Percentiles rank a stretch among this genome's conserved stretches.
Conservation (phyloP, 2,329 filamentous ascomycete species). For the Pseudopithomyces maydicus region DNA sequence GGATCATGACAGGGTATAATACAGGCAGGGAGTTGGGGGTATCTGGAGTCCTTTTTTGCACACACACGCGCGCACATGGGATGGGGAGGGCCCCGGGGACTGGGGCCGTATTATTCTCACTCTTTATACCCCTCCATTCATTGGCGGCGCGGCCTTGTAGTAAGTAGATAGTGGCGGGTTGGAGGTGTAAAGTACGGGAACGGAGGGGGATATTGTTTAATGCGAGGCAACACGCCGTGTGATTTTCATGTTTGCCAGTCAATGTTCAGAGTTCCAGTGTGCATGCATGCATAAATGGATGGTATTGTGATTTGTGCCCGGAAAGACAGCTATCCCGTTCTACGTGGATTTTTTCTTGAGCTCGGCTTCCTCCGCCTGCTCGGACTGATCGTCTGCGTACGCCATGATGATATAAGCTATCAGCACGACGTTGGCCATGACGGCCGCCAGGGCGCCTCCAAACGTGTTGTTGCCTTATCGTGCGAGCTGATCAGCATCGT, state of each 20-base stretch:
- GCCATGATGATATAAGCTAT: conserved; percentile 91
- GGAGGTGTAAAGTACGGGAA: conserved; percentile 14
- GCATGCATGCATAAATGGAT: conserved; percentile 6
- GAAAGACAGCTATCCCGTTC: neutral
- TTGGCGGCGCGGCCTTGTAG: neutral
- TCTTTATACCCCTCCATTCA: conserved; percentile 10
- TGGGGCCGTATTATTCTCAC: conserved; percentile 6
- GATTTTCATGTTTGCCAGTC: no score
- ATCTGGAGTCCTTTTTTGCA: neutral
- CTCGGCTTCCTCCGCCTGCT: conserved; percentile 53
- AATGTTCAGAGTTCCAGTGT: no score
- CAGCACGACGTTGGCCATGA: conserved; percentile 90
- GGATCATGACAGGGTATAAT: conserved; percentile 1
- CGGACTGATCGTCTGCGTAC: conserved; percentile 78
- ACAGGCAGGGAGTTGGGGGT: neutral
- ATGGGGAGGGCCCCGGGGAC: neutral
- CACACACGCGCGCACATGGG: no score
- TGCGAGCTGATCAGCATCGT: neutral
- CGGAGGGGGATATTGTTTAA: conserved; percentile 38
- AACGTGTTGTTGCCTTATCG: conserved; percentile 81
- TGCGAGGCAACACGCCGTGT: conserved; percentile 5
- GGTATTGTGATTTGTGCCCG: neutral
- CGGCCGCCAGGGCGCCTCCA: conserved; percentile 81
- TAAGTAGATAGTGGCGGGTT: neutral
- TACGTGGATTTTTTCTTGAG: conserved; percentile 48